Conservation (phyloP, 2,329 filamentous ascomycete species). For the Penicillium verrucosum region DNA sequence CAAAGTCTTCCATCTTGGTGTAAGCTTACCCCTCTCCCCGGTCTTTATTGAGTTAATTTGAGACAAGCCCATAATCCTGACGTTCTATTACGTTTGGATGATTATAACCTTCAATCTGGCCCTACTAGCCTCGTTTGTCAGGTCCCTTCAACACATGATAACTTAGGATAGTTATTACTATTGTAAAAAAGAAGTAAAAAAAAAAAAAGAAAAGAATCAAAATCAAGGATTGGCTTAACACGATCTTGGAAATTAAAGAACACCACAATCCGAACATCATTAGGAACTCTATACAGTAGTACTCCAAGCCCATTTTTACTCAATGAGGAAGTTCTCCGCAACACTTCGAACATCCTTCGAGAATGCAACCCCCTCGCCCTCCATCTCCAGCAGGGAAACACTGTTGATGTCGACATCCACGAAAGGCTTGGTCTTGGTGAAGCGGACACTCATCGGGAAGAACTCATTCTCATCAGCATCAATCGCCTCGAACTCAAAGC, state of each 20-base stretch:
- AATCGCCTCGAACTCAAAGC: slow-evolving; percentile 92
- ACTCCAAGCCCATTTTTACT: slow-evolving; percentile 32
- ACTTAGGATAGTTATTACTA: neutral
- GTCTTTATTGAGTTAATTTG: neutral
- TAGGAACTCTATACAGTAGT: slow-evolving; percentile 36
- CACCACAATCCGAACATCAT: slow-evolving; percentile 36
- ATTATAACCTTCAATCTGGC: neutral
- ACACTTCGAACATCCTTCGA: slow-evolving; percentile 46
- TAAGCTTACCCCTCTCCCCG: neutral
- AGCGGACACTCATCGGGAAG: slow-evolving; percentile 93
- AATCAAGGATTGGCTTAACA: slow-evolving; percentile 20
- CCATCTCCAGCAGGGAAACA: slow-evolving; percentile 45
- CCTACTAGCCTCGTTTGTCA: neutral
- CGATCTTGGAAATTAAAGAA: slow-evolving; percentile 19
- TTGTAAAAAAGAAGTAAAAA: neutral
- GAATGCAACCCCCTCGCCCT: slow-evolving; percentile 44
- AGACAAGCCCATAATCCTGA: slow-evolving; percentile 20
- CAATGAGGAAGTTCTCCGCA: slow-evolving; percentile 46
- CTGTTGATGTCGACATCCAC: slow-evolving; percentile 79
- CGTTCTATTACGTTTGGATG: slow-evolving; percentile 25
- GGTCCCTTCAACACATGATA: neutral
- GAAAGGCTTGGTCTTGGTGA: slow-evolving; percentile 81
- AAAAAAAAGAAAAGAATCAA: neutral
- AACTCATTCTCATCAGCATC: slow-evolving; percentile 89
- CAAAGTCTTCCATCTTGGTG: neutral